These are phyloP conservation scores for Russula sp. DNA, from an alignment of 768 basidiomycete species.

Conservation along the genomic window DNA sequence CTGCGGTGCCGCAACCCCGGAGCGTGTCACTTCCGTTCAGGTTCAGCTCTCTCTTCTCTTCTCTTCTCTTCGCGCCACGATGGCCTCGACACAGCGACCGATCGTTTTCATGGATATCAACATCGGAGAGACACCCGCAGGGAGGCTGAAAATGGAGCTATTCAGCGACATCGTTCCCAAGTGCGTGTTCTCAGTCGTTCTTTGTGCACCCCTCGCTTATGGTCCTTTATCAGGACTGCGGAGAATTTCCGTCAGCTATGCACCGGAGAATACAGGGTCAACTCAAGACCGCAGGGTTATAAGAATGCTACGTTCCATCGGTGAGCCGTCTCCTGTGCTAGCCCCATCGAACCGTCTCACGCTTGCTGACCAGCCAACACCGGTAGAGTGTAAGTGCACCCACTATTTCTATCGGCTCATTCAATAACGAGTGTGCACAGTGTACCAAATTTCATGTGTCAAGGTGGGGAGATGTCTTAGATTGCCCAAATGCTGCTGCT, in stretches of 20 bases:
- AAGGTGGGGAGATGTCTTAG: slow-evolving; percentile 44
- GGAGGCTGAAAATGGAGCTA: slow-evolving; percentile 94
- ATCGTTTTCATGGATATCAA: slow-evolving; percentile 96
- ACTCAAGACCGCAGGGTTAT: slow-evolving; percentile 83
- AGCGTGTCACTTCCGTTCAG: not conserved
- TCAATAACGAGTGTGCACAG: slow-evolving; percentile 32
- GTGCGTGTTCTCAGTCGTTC: slow-evolving; percentile 37
- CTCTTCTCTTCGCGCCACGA: not conserved
- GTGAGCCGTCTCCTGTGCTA: slow-evolving; percentile 35
- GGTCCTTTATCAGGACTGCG: slow-evolving; percentile 62
- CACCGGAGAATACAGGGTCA: slow-evolving; percentile 90
- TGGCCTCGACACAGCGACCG: slow-evolving; percentile 51
- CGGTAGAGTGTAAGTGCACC: slow-evolving; percentile 56
- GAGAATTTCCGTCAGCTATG: slow-evolving; percentile 98
- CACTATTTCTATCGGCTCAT: not conserved
- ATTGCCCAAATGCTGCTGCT: not conserved
- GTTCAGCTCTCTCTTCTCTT: not conserved
- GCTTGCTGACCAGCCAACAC: slow-evolving; percentile 22
- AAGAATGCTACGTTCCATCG: slow-evolving; percentile 89
- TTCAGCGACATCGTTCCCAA: slow-evolving; percentile 95
- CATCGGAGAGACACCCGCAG: slow-evolving; percentile 94
- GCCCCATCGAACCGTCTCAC: slow-evolving; percentile 23
- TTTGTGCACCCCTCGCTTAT: not conserved
- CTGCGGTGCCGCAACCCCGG: not conserved
- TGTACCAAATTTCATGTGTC: slow-evolving; percentile 93